phyloP scores from a whole-genome alignment of 108 stramenopile genomes.

The Nitzschia palea region DNA sequence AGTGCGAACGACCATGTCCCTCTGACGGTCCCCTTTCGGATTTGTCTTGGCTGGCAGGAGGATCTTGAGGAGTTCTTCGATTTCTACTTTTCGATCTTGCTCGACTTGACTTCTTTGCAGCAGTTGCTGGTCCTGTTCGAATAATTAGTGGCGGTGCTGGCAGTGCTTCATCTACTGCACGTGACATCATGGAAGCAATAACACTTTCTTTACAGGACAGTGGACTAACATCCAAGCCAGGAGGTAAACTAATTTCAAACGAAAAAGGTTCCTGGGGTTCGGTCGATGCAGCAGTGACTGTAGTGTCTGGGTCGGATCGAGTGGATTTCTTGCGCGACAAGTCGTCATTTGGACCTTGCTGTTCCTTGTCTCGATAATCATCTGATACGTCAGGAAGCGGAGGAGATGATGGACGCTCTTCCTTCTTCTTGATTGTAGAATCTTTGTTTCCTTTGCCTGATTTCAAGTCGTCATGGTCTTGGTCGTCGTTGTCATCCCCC shows the following conservation, averaged over 20 bases:
- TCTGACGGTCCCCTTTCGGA: no score
- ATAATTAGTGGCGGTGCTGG: neutral
- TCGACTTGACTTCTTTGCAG: neutral
- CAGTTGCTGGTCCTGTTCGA: neutral
- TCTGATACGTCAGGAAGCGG: no score
- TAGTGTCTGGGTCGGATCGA: conserved; percentile 8
- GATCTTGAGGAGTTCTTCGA: neutral
- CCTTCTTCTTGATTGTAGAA: no score
- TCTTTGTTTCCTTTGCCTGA: no score
- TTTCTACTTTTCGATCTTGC: neutral
- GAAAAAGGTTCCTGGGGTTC: conserved; percentile 18
- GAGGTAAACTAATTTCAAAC: conserved; percentile 20
- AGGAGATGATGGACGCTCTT: no score
- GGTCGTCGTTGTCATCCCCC: neutral
- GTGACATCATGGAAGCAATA: conserved; percentile 13
- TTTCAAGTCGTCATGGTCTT: neutral
- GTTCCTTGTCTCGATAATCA: no score
- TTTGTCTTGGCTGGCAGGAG: no score
- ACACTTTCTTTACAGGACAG: conserved; percentile 25
- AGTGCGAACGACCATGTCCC: no score
- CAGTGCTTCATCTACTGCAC: conserved; percentile 9
- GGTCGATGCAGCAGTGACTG: conserved; percentile 5
- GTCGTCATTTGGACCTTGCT: no score
- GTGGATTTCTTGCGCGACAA: conserved; percentile 5
- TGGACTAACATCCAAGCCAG: conserved; percentile 18